Evolutionary conservation across 331 rosid species (phyloP).

Genomic region (Pyracantha coccinea): DNA sequence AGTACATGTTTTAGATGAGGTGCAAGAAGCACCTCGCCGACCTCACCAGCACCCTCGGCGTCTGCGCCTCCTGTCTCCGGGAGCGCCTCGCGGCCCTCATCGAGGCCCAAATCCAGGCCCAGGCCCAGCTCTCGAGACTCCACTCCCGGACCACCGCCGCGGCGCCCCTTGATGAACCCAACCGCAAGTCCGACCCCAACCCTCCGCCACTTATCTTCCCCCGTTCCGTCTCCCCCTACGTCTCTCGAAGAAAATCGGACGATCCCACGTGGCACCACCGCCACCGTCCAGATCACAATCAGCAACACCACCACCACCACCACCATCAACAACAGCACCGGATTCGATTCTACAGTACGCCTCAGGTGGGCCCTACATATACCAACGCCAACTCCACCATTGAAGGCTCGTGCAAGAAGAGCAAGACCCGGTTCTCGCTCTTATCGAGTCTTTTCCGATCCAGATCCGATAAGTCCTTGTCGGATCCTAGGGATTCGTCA

Average conservation of each 20-base stretch:
- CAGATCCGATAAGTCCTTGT: constrained; percentile 51
- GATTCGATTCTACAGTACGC: constrained; percentile 39
- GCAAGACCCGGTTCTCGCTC: constrained; percentile 35
- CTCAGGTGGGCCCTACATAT: constrained; percentile 47
- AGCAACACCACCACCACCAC: background rate
- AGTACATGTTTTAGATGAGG: constrained; percentile 45
- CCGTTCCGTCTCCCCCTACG: constrained; percentile 61
- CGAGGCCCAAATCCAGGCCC: constrained; percentile 50
- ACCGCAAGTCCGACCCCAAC: constrained; percentile 19
- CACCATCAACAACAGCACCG: background rate
- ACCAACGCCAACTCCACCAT: background rate
- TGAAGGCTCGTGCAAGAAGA: constrained; percentile 25
- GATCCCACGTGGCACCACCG: constrained; percentile 26
- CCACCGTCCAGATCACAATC: constrained; percentile 8
- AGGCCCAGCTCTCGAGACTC: constrained; percentile 20
- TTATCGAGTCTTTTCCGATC: constrained; percentile 37
- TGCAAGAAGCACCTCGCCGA: constrained; percentile 65
- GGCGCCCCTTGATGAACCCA: constrained; percentile 25
- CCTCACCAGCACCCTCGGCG: constrained; percentile 57
- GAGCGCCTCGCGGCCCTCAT: constrained; percentile 43
- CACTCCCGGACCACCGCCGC: constrained; percentile 37
- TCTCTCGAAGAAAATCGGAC: constrained; percentile 56
- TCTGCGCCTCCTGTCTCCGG: constrained; percentile 76
- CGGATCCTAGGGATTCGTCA: constrained; percentile 24
- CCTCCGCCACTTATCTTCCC: constrained; percentile 45